Evolutionary conservation across 2,329 filamentous ascomycete genomes (phyloP), one percentile per base, ranked within the genome.

Genomic region (Diplodia sapinea): DNA sequence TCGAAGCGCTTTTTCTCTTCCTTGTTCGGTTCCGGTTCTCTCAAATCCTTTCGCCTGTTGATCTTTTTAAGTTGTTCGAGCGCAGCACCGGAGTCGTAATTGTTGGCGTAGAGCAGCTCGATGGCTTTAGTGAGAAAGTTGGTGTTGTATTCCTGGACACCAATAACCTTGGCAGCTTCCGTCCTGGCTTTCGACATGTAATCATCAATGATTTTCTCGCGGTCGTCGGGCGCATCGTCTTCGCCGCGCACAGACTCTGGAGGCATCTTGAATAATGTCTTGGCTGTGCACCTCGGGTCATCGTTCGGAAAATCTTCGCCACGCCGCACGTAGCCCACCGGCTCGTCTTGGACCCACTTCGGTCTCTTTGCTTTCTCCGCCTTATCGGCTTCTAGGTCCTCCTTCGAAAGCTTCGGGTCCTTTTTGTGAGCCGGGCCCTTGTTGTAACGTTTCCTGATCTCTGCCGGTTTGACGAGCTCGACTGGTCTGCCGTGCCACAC

Each of bases 341-440:
- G 95, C 76, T 95, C 92, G 73, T 98, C 95, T 82, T 96, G 89
- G 38, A 98, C 86, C 93, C 93, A 97, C 78, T 94, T 95, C 0
- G 94, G 94, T 23, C 94, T 89, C 70, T 90, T 92, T 66, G 93
- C 92, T 69, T 89, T 89, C 71, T 89, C 88, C 50, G 88, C 84
- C 72, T 91, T 94, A 71, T 97, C 93, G 8, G 90, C 90, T 78
- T 97, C 94, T 7, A 93, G 82, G 2, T 90, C 89, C 72, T 97
- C 94, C 77, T 95, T 96, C 31, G 90, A 88, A 54, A 90, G 80
- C 73, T 94, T 95, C 47, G 86, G 83, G 68, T 93, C 90, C 74
- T 92, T 94, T 77, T 93, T 93, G 68, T 89, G 86, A 63, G 82
- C 81, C 17, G 83, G 80, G 52, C 82, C 81, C 75, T 89, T 90